Evolutionary conservation across 805 yeast species (phyloP).

Genomic region (Kuraishia piskuri): DNA sequence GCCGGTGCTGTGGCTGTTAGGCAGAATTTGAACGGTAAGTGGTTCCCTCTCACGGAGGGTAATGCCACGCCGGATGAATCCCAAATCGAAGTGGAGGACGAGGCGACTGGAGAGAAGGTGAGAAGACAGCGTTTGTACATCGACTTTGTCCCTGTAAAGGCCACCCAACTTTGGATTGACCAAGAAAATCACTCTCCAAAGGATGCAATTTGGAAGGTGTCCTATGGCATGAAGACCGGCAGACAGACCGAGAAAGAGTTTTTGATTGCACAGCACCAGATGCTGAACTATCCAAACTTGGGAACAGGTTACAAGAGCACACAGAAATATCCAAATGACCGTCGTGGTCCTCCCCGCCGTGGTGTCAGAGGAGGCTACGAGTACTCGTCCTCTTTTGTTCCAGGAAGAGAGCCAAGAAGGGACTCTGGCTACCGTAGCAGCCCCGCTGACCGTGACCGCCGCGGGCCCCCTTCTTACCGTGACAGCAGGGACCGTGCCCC

Average conservation of each 20-base stretch:
- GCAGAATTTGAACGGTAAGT: slow-evolving; percentile 23
- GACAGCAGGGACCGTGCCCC: not conserved
- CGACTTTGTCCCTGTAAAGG: slow-evolving; percentile 37
- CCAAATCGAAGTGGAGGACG: slow-evolving; percentile 15
- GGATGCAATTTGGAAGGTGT: slow-evolving; percentile 37
- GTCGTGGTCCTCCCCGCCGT: slow-evolving; percentile 1
- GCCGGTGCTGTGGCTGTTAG: slow-evolving; percentile 31
- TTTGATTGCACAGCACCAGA: slow-evolving; percentile 20
- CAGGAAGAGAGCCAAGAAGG: not conserved
- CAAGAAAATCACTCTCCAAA: slow-evolving; percentile 35
- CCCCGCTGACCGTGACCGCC: not conserved
- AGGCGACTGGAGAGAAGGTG: slow-evolving; percentile 11
- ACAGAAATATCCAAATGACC: not conserved
- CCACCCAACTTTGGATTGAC: slow-evolving; percentile 35
- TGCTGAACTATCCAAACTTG: slow-evolving; percentile 24
- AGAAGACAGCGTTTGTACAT: slow-evolving; percentile 23
- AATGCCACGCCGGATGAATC: not conserved
- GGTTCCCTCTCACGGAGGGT: slow-evolving; percentile 19
- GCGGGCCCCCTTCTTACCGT: not conserved
- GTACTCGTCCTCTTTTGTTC: not conserved
- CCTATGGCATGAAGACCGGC: slow-evolving; percentile 16
- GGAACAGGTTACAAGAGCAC: slow-evolving; percentile 22
- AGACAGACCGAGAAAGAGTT: slow-evolving; percentile 23
- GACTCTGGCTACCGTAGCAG: not conserved
- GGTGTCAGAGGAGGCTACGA: not conserved